Base-by-base conservation (phyloP, 1,284 basidiomycete species). In the Microbotryum violaceum region DNA sequence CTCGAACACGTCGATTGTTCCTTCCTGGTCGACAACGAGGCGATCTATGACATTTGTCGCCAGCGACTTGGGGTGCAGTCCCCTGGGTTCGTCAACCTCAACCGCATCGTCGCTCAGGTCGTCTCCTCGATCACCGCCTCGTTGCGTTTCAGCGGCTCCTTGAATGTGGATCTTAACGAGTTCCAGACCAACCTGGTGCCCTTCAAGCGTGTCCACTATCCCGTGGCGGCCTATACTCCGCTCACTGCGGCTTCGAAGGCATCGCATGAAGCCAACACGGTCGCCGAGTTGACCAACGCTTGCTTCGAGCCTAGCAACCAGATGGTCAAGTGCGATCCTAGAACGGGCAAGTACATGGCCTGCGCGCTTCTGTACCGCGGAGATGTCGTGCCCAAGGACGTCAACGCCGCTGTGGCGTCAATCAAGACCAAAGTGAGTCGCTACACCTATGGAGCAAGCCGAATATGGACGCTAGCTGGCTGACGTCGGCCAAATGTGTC, bases 1-100 rank as follows among this genome's bases (percentile, higher is more conserved):
- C 87, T 98, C 62, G 96, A 98, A 79, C 93, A 97, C 79, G 96
- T 91, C 16, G 94, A 98, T 80, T 98, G 94, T 79, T 97, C 94
- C 58, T 97, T 96, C 82, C 94, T 96, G 91, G 92, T 96, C 70
- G 92, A 97, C 76, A 97, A 97, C 75, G 71, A 75, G 71, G 75
- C 77, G 62, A 98, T 99, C 76, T 98, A 97, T 79, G 94, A 97
- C 77, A 97, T 98, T 75, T 97, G 93, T 87, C 93, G 94, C 81
- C 87, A 87, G 79, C 93, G 89, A 77, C 83, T 98, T 63, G 86
- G 85, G 70, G 89, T 97, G 68, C 75, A 82, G 49, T 88, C 84
- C 57, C 96, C 94, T 21, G 88, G 91, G 70, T 93, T 94, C 83
- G 83, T 83, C 74, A 98, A 98, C 82, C 79, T 98, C 68, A 98